These are phyloP conservation scores for Poa pratensis DNA, from an alignment of 176 grass and related monocot species.

Conservation along the genomic window DNA sequence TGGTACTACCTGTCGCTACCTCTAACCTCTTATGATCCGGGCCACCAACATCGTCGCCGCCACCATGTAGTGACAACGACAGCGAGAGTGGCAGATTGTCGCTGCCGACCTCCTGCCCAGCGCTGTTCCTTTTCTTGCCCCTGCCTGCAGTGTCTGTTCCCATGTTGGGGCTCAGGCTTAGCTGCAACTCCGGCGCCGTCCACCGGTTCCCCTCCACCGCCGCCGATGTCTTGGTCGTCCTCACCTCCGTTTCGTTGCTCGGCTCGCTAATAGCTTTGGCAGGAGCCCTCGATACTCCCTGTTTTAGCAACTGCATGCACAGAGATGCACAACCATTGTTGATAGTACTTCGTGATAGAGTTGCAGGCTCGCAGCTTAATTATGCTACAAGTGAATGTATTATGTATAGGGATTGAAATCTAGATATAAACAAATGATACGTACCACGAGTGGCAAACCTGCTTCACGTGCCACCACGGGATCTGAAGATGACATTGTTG, in stretches of 20 bases:
- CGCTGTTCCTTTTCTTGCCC: slow-evolving; percentile 42
- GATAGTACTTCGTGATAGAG: not conserved
- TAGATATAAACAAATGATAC: not conserved
- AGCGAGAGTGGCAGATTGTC: slow-evolving; percentile 58
- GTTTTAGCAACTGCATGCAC: slow-evolving; percentile 41
- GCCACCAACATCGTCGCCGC: not conserved
- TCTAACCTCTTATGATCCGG: slow-evolving; percentile 41
- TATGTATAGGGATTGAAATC: not conserved
- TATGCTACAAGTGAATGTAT: not conserved
- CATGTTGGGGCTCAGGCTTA: slow-evolving; percentile 71
- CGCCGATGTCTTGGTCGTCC: slow-evolving; percentile 39
- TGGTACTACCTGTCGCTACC: slow-evolving; percentile 57
- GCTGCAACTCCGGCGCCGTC: slow-evolving; percentile 60
- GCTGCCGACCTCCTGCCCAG: slow-evolving; percentile 52
- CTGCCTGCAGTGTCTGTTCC: slow-evolving; percentile 14
- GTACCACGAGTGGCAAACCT: slow-evolving; percentile 47
- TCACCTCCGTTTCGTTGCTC: slow-evolving; percentile 19
- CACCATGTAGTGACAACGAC: slow-evolving; percentile 47
- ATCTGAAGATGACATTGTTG: slow-evolving; percentile 41
- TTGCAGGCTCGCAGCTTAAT: too few relatives aligned
- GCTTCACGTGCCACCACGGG: slow-evolving; percentile 33
- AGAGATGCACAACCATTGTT: not conserved
- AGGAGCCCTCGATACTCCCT: not conserved
- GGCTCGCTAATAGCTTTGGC: slow-evolving; percentile 29
- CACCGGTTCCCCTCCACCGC: slow-evolving; percentile 39